These are phyloP conservation scores for Daldinia concentrica DNA, from an alignment of 495 filamentous ascomycete genomes.

Conservation along the genomic window DNA sequence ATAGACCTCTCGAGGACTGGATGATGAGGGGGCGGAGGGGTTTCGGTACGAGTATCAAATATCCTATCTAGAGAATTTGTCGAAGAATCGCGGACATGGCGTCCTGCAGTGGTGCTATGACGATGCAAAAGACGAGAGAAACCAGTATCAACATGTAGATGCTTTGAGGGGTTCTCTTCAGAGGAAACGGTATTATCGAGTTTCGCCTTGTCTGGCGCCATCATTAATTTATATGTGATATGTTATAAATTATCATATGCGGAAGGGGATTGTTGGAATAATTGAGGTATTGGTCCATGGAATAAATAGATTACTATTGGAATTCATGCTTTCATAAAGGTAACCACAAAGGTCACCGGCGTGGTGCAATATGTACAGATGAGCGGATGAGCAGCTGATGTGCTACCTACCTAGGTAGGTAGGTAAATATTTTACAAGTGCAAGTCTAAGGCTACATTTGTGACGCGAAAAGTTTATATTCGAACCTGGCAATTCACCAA, in stretches of 20 bases:
- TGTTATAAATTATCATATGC: neutral
- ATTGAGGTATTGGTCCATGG: neutral
- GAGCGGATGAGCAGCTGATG: neutral
- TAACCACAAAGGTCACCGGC: neutral
- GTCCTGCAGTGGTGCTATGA: conserved; percentile 14
- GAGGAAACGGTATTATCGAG: neutral
- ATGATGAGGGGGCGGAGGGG: conserved; percentile 11
- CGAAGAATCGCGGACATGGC: conserved; percentile 33
- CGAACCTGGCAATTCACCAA: neutral
- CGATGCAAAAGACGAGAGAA: conserved; percentile 36
- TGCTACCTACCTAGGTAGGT: too few relatives aligned
- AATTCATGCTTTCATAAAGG: conserved; percentile 2
- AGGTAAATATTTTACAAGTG: neutral
- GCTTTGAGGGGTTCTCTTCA: conserved; percentile 10
- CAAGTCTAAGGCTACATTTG: neutral
- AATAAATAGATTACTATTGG: neutral
- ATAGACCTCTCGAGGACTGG: conserved; percentile 23
- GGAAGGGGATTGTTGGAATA: neutral
- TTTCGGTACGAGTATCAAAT: conserved; percentile 41
- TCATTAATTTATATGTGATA: neutral
- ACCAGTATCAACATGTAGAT: neutral
- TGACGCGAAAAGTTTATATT: neutral
- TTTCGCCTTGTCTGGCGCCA: conserved; percentile 4
- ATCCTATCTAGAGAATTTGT: conserved; percentile 42
- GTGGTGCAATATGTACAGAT: neutral